Evolutionary conservation across 495 filamentous ascomycete genomes (phyloP).

Genomic region (Gamarada debralockiae): DNA sequence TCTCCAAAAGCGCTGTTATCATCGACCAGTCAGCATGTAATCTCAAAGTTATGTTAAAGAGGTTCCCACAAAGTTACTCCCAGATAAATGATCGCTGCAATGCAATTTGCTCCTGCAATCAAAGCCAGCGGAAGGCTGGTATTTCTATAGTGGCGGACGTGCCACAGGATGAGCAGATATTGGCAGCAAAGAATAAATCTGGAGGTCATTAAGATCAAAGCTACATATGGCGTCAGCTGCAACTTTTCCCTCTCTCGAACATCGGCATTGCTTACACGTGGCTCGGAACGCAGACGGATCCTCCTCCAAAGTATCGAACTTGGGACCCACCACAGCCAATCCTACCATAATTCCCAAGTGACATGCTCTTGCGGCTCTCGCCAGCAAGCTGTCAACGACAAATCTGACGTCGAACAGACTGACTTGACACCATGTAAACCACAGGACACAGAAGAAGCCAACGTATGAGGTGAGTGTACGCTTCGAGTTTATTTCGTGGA

Average conservation of each 20-base stretch:
- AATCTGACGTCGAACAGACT: conserved; percentile 68
- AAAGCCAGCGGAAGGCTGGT: conserved; percentile 33
- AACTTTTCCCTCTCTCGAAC: background rate
- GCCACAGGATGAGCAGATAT: conserved; percentile 46
- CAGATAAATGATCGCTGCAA: conserved; percentile 44
- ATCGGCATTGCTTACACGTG: conserved; percentile 31
- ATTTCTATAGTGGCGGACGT: conserved; percentile 36
- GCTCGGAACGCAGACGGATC: conserved; percentile 46
- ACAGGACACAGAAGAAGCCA: conserved; percentile 64
- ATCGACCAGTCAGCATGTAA: background rate
- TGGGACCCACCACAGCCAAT: conserved; percentile 50
- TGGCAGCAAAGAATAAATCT: conserved; percentile 52
- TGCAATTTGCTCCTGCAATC: conserved; percentile 36
- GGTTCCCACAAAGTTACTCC: conserved; percentile 35
- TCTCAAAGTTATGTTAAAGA: background rate
- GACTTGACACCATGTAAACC: conserved; percentile 70
- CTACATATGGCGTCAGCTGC: conserved; percentile 35
- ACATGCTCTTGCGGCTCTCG: conserved; percentile 52
- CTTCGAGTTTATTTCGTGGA: conserved; percentile 39
- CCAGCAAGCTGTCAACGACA: conserved; percentile 60
- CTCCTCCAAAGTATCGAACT: conserved; percentile 33
- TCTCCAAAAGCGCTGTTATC: background rate
- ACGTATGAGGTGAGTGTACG: conserved; percentile 41
- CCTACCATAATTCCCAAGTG: conserved; percentile 63
- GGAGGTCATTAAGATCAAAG: conserved; percentile 55